Evolutionary conservation across 2,329 filamentous ascomycete species (phyloP), one percentile per base, ranked within the genome.

Genomic region (Ophiostoma ips): DNA sequence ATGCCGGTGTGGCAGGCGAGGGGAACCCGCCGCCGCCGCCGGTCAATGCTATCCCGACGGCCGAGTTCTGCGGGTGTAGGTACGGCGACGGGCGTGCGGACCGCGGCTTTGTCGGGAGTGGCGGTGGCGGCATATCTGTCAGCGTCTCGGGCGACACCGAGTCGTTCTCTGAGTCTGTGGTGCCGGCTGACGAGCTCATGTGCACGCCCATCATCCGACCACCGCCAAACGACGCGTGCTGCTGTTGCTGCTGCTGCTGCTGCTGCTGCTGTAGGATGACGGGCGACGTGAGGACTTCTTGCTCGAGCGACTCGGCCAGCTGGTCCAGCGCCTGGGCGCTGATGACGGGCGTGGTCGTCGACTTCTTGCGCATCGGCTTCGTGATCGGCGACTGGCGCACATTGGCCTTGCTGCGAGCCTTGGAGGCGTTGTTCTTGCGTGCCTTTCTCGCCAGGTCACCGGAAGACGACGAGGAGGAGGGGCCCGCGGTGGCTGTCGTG

Each of bases 1-100:
- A 94, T 9, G 89, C 87, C 1, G 88, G 88, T 0, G 88, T 94
- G 1, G 87, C 88, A 11, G 86, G 85, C 48, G 80, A 77, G 58
- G 67, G 69, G 48, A 69, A 70, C 19, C 66, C 68, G 11, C 38
- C 68, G 19, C 66, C 68, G 11, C 38, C 68, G 15, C 50, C 48
- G 2, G 41, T 56, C 50, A 46, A 55, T 52, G 24, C 60, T 3
- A 35, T 33, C 5, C 24, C 11, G 8, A 40, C 36, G 37, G 21
- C 19, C 5, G 18, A n/a, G 34, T 56, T 37, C 58, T 81, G 76
- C 6, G 79, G 73, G 48, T 70, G 67, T 18, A 87, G 76, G 52
- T 79, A 79, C 10, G 84, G 83, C 3, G 84, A 88, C 50, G 78
- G 77, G 56, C 71, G 76, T 18, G 76, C 75, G 21, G 82, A 83